phyloP scores from a whole-genome alignment of 2,329 filamentous ascomycete species.

The Hypoxylon sp. region DNA sequence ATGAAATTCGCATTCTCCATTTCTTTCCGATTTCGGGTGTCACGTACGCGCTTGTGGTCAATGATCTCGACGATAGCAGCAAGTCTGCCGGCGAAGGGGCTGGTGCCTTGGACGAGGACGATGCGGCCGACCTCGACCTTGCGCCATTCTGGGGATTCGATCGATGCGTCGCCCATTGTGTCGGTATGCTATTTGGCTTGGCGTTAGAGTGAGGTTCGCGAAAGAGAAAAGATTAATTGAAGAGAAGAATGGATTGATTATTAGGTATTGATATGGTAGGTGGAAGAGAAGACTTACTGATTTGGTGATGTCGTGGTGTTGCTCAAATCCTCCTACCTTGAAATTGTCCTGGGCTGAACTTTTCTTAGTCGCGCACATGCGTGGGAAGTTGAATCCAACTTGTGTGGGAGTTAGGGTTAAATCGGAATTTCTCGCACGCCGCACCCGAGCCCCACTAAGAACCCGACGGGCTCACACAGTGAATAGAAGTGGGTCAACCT shows the following conservation, averaged over 20 bases:
- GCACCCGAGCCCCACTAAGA: constrained; percentile 31
- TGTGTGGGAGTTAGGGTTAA: constrained; percentile 50
- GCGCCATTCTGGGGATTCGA: constrained; percentile 90
- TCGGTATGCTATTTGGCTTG: constrained; percentile 65
- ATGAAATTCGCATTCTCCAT: constrained; percentile 7
- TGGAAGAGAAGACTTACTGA: constrained; percentile 47
- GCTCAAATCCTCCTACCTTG: constrained; percentile 50
- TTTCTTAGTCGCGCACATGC: constrained; percentile 40
- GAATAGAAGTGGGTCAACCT: constrained; percentile 7
- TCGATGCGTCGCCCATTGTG: constrained; percentile 87
- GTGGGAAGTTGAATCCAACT: constrained; percentile 45
- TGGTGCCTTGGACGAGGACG: constrained; percentile 86
- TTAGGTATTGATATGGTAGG: constrained; percentile 28
- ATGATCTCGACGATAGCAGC: constrained; percentile 99
- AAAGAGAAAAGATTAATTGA: constrained; percentile 14
- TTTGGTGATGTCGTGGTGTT: constrained; percentile 49
- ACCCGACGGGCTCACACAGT: no score
- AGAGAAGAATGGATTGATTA: constrained; percentile 31
- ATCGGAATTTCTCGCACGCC: constrained; percentile 44
- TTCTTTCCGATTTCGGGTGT: constrained; percentile 27
- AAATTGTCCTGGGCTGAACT: constrained; percentile 48
- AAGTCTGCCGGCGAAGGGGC: constrained; percentile 86
- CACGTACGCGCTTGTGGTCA: constrained; percentile 99
- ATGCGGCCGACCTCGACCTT: constrained; percentile 98
- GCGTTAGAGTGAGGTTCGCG: constrained; percentile 41